Base-by-base conservation (phyloP, 306 rosid species). In the Inga leiocalycina region DNA sequence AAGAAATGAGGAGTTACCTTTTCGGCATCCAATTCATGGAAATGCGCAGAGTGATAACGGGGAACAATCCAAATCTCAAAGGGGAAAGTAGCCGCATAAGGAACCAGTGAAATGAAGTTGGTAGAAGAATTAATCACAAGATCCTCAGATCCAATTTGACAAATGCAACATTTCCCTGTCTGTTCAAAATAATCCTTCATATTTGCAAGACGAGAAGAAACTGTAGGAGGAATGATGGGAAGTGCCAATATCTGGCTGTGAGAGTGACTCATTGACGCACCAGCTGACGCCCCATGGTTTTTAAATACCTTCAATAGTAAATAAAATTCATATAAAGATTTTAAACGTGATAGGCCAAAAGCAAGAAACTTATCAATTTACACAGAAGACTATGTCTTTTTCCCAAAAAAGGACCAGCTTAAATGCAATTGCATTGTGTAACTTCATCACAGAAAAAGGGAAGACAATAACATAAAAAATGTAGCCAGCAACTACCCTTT, bases 51-150 rank as follows among this genome's bases (percentile, higher is more conserved):
- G 87, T 94, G 98, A 74, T 83, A 61, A 44, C 84, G 89, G 44
- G 98, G 97, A 88, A 92, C 84, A 79, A 94, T 87, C 97, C 98
- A 94, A 65, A 91, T 91, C 97, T 94, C 98, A 69, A 92, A 94
- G 14, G 98, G 98, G 81, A 79, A 92, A 9, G 91, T 69, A 71
- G 98, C 94, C 75, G 97, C 97, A 83, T 81, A 90, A 46, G 98
- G 98, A 72, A 87, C 98, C 48, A 91, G 43, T 20, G 93, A 83
- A 76, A 87, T 77, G 81, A 92, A 94, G 87, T 88, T 84, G 84
- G 86, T 19, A 5, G 94, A 92, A 75, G 86, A 80, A 78, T 88
- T 83, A 64, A 94, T 85, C 89, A 90, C 74, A 45, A 88, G 91
- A 77, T 91, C 92, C 70, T 89, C 84, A 11, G 74, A 41, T 20